phyloP scores from a whole-genome alignment of 2,329 filamentous ascomycete species.

The Beauveria varroae region DNA sequence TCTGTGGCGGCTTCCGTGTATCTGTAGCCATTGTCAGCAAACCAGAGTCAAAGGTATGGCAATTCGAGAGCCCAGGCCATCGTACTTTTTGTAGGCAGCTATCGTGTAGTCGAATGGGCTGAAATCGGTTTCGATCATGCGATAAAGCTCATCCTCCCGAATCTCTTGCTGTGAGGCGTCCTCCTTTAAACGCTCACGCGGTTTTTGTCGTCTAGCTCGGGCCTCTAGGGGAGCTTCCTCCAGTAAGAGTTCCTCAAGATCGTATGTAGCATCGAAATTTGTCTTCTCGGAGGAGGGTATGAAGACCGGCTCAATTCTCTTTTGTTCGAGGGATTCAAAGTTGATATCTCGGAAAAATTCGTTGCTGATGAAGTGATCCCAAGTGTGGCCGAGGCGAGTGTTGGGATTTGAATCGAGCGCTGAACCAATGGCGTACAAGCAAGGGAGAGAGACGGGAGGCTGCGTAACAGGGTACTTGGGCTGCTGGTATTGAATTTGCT shows the following conservation, averaged over 20 bases:
- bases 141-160: slow-evolving; percentile 85
- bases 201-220: slow-evolving; percentile 85
- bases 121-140: slow-evolving; percentile 90
- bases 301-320: slow-evolving; percentile 86
- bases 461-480: slow-evolving; percentile 80
- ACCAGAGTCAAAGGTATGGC: slow-evolving; percentile 15
- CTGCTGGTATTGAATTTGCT: slow-evolving; percentile 73
- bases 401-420: slow-evolving; percentile 74
- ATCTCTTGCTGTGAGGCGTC: slow-evolving; percentile 95
- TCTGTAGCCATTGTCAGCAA: not conserved
- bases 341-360: slow-evolving; percentile 85
- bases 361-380: slow-evolving; percentile 77
- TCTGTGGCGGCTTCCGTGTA: slow-evolving; percentile 8
- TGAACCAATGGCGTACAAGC: slow-evolving; percentile 79
- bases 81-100: slow-evolving; percentile 68
- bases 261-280: slow-evolving; percentile 97
- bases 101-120: slow-evolving; percentile 92
- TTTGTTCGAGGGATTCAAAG: slow-evolving; percentile 75
- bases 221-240: slow-evolving; percentile 95
- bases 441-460: slow-evolving; percentile 80
- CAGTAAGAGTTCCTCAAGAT: slow-evolving; percentile 84
- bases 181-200: slow-evolving; percentile 81
- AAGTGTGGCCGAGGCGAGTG: slow-evolving; percentile 78
- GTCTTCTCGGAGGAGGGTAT: slow-evolving; percentile 94
- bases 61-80: slow-evolving; percentile 24